phyloP scores from a whole-genome alignment of 2,329 filamentous ascomycete genomes.

The Aspergillus fumigatiaffinis region DNA sequence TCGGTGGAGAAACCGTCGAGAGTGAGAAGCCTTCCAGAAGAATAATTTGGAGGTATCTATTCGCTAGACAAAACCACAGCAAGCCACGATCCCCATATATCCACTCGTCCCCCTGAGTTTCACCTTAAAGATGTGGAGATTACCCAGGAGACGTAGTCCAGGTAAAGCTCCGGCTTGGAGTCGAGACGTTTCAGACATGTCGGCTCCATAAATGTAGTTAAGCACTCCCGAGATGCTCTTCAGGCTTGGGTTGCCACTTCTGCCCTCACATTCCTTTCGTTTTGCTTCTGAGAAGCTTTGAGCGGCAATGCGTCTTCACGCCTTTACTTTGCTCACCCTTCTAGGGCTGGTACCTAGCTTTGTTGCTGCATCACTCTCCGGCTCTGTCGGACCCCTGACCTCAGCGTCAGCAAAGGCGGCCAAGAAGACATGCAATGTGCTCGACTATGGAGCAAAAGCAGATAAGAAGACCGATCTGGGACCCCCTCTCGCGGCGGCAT shows the following conservation, averaged over 20 bases:
- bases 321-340: slow-evolving; percentile 7
- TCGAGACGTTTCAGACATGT: background rate
- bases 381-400: slow-evolving; percentile 45
- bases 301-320: slow-evolving; percentile 7
- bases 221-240: background rate
- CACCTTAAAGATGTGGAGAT: no score
- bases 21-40: no score
- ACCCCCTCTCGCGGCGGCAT: slow-evolving; percentile 46
- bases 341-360: slow-evolving; percentile 24
- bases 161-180: no score
- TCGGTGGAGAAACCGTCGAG: no score
- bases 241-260: background rate
- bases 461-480: slow-evolving; percentile 52
- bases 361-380: slow-evolving; percentile 37
- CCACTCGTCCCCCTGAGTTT: no score
- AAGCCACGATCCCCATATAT: no score
- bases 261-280: background rate
- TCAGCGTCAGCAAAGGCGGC: slow-evolving; percentile 41
- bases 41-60: no score
- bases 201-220: background rate
- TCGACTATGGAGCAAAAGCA: slow-evolving; percentile 50
- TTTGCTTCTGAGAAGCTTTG: no score
- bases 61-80: no score
- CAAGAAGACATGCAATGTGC: slow-evolving; percentile 51
- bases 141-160: no score